phyloP scores from a whole-genome alignment of 305 asterid species.

The Lippia alba region DNA sequence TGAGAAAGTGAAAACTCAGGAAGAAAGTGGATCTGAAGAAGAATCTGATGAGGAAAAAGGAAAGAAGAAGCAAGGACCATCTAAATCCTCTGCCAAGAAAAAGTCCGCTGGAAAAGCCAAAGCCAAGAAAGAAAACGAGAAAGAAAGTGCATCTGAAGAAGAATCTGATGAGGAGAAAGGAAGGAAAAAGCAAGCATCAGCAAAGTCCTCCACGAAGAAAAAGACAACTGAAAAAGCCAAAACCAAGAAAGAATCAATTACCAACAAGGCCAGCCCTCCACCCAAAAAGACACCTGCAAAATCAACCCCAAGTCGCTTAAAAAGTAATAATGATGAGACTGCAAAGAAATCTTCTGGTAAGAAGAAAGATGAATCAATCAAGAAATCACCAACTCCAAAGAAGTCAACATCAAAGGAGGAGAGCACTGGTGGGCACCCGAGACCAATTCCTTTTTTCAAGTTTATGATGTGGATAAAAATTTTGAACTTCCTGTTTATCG shows the following conservation, averaged over 20 bases:
- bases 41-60: slow-evolving; percentile 38
- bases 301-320: slow-evolving; percentile 53
- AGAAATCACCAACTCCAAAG: slow-evolving; percentile 60
- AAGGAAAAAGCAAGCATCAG: slow-evolving; percentile 43
- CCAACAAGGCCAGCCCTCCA: slow-evolving; percentile 56
- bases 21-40: slow-evolving; percentile 44
- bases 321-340: slow-evolving; percentile 45
- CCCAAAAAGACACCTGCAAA: slow-evolving; percentile 61
- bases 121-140: slow-evolving; percentile 32
- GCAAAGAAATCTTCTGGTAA: slow-evolving; percentile 64
- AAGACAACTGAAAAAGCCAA: slow-evolving; percentile 42
- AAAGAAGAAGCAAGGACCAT: slow-evolving; percentile 33
- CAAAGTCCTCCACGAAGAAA: slow-evolving; percentile 49
- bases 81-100: not conserved
- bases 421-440: slow-evolving; percentile 63
- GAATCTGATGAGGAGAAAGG: slow-evolving; percentile 49
- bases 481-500: not conserved
- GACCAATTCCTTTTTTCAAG: not conserved
- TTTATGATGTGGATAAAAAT: slow-evolving; percentile 5
- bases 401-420: slow-evolving; percentile 61
- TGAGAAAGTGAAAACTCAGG: slow-evolving; percentile 36
- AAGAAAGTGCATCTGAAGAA: slow-evolving; percentile 50
- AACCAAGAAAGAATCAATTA: slow-evolving; percentile 46
- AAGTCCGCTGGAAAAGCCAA: slow-evolving; percentile 32
- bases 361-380: slow-evolving; percentile 58